These are phyloP conservation scores for Scedosporium minutisporum DNA, from an alignment of 2,329 filamentous ascomycete species.

Conservation along the genomic window DNA sequence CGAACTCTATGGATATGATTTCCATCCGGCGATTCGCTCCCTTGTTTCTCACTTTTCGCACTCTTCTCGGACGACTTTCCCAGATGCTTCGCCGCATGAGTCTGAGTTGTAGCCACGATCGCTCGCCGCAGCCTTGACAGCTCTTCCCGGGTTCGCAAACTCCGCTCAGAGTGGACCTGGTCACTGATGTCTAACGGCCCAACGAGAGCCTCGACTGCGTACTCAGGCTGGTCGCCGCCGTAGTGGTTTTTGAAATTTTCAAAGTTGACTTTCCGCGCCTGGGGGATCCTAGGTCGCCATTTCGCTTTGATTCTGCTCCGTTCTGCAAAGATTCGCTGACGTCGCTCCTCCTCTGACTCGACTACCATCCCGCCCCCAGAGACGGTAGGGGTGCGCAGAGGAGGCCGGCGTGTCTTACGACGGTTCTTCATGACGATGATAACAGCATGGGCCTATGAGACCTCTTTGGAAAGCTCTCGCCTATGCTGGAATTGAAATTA, in stretches of 20 bases:
- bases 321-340: background rate
- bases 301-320: background rate
- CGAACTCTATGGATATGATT: conserved; percentile 25
- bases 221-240: conserved; percentile 22
- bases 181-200: conserved; percentile 21
- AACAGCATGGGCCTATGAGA: too few relatives aligned
- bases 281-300: background rate
- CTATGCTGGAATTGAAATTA: too few relatives aligned
- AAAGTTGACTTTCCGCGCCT: conserved; percentile 29
- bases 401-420: too few relatives aligned
- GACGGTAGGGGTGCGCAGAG: too few relatives aligned
- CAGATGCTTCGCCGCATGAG: conserved; percentile 13
- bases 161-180: conserved; percentile 30
- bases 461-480: too few relatives aligned
- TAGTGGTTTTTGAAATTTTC: conserved; percentile 35
- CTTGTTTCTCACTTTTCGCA: conserved; percentile 12
- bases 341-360: background rate
- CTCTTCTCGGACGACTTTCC: conserved; percentile 8
- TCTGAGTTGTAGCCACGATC: too few relatives aligned
- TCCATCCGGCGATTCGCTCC: conserved; percentile 14
- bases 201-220: conserved; percentile 30
- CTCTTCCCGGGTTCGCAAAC: conserved; percentile 24
- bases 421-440: too few relatives aligned
- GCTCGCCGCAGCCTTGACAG: conserved; percentile 21
- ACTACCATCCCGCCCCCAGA: too few relatives aligned